These are phyloP conservation scores for Boletus austroedulis DNA, from an alignment of 1,284 basidiomycete species.

Conservation along the genomic window DNA sequence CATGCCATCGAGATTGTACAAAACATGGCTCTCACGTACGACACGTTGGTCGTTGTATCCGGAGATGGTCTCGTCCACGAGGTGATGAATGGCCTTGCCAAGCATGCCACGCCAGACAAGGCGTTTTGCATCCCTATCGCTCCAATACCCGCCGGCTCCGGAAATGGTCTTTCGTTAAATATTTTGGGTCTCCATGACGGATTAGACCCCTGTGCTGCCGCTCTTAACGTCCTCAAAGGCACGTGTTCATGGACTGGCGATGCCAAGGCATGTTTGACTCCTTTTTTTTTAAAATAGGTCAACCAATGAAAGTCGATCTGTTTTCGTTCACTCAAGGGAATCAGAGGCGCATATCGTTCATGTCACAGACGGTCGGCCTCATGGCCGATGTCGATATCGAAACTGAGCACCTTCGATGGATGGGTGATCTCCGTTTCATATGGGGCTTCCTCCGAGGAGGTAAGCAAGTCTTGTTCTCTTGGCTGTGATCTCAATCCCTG, in stretches of 20 bases:
- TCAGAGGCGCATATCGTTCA: slow-evolving; percentile 78
- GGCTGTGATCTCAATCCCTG: background rate
- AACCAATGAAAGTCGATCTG: slow-evolving; percentile 75
- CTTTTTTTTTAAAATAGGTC: slow-evolving; percentile 54
- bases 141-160: slow-evolving; percentile 87
- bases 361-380: slow-evolving; percentile 85
- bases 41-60: slow-evolving; percentile 80
- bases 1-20: slow-evolving; percentile 76
- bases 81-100: slow-evolving; percentile 87
- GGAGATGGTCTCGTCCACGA: slow-evolving; percentile 93
- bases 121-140: slow-evolving; percentile 79
- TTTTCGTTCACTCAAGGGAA: slow-evolving; percentile 75
- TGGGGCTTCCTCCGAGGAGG: slow-evolving; percentile 76
- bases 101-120: slow-evolving; percentile 61
- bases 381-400: slow-evolving; percentile 91
- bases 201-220: slow-evolving; percentile 70
- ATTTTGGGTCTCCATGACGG: slow-evolving; percentile 71
- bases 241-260: slow-evolving; percentile 1
- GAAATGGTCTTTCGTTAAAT: slow-evolving; percentile 79
- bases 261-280: slow-evolving; percentile 4
- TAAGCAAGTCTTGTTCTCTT: slow-evolving; percentile 31
- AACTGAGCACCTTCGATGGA: slow-evolving; percentile 87
- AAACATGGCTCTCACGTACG: slow-evolving; percentile 62
- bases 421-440: slow-evolving; percentile 92
- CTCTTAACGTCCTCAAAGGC: slow-evolving; percentile 89